A percentile compares a stretch with the other conserved stretches of the same genome.
These are phyloP conservation scores for Dendrobium chrysotoxum DNA, from an alignment of 106 monocot species.

Conservation along the genomic window DNA sequence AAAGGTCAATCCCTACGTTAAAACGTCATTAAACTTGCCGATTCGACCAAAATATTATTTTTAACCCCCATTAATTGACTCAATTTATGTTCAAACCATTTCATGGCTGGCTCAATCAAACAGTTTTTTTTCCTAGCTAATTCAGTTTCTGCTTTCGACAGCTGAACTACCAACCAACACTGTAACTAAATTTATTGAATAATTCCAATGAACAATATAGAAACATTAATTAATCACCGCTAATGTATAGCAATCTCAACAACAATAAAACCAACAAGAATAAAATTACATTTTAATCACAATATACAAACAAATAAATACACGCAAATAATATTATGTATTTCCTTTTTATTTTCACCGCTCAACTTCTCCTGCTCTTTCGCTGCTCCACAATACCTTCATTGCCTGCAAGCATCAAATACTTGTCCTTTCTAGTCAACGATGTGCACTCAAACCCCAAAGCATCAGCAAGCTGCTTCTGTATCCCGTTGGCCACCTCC, in stretches of 20 bases:
- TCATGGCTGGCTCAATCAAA: too few relatives aligned
- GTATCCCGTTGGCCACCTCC: constrained; percentile 55
- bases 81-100: neutral
- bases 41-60: neutral
- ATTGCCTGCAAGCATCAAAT: constrained; percentile 57
- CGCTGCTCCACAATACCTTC: constrained; percentile 30
- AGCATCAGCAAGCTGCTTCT: constrained; percentile 30
- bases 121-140: too few relatives aligned
- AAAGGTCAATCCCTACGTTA: too few relatives aligned
- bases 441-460: constrained; percentile 50
- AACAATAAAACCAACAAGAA: neutral
- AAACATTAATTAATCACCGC: neutral
- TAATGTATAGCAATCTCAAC: neutral
- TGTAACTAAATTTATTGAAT: neutral
- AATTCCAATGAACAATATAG: neutral
- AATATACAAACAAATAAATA: constrained; percentile 3
- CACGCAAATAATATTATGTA: neutral
- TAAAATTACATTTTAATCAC: neutral
- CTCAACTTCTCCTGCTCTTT: neutral
- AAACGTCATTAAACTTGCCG: neutral
- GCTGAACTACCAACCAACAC: constrained; percentile 5
- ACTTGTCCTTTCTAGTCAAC: constrained; percentile 61
- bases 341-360: neutral
- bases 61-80: neutral
- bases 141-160: neutral